These are phyloP conservation scores for Setaria viridis DNA, from an alignment of 202 grass and related monocot genomes.

Conservation along the genomic window DNA sequence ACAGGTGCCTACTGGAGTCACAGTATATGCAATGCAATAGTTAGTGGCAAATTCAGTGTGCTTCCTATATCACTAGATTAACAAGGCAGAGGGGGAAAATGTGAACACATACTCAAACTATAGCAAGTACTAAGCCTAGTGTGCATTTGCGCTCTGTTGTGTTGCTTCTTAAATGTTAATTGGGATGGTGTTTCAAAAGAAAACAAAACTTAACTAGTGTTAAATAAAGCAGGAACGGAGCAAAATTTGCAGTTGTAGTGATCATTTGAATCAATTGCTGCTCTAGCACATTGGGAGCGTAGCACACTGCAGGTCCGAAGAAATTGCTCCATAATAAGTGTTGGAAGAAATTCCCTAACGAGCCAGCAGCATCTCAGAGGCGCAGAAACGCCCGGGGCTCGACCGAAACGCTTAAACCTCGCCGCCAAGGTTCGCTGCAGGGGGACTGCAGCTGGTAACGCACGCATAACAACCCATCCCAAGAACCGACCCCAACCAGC, in stretches of 20 bases:
- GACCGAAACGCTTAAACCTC: neutral
- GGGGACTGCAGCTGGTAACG: neutral
- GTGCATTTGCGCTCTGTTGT: neutral
- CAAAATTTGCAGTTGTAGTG: neutral
- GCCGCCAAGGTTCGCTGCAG: neutral
- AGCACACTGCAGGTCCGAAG: slow-evolving; percentile 1
- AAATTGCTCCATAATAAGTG: slow-evolving; percentile 1
- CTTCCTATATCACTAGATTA: neutral
- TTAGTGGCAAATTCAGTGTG: neutral
- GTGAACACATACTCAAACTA: neutral
- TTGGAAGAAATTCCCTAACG: slow-evolving; percentile 54
- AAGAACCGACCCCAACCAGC: neutral
- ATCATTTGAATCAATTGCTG: neutral
- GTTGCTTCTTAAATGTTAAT: neutral
- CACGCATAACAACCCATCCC: neutral
- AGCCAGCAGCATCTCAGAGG: slow-evolving; percentile 22
- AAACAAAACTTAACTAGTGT: neutral
- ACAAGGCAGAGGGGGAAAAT: neutral
- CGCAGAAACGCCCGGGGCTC: neutral
- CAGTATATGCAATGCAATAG: neutral
- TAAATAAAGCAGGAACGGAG: neutral
- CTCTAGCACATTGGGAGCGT: neutral
- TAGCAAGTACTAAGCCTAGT: neutral
- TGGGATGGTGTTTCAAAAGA: neutral
- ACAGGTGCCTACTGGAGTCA: neutral